These are phyloP conservation scores for Blastocystis sp. DNA, from an alignment of 352 stramenopile species.

Conservation along the genomic window DNA sequence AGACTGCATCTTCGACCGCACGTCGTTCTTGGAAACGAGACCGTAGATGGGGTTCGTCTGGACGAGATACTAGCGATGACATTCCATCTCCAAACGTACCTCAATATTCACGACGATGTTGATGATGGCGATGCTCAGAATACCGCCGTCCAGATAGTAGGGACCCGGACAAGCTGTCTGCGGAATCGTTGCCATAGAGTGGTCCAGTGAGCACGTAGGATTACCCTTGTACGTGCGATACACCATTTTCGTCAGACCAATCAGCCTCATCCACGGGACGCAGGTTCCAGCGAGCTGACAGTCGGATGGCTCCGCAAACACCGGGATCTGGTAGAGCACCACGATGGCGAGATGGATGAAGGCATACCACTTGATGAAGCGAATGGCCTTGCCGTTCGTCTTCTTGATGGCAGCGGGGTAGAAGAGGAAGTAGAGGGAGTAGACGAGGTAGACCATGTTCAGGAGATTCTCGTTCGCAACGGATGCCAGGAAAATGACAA, in stretches of 20 bases:
- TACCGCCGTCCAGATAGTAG: background rate
- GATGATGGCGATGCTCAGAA: slow-evolving; percentile 49
- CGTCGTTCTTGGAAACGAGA: background rate
- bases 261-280: background rate
- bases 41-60: background rate
- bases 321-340: slow-evolving; percentile 17
- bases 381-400: background rate
- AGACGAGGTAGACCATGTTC: slow-evolving; percentile 19
- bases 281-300: background rate
- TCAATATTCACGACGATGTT: slow-evolving; percentile 55
- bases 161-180: background rate
- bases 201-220: background rate
- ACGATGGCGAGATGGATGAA: slow-evolving; percentile 32
- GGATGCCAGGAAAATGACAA: slow-evolving; percentile 49
- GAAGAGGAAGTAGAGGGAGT: slow-evolving; percentile 12
- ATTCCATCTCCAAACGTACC: background rate
- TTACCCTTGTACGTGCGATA: slow-evolving; percentile 12
- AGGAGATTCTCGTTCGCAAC: slow-evolving; percentile 33
- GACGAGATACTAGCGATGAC: slow-evolving; percentile 28
- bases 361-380: slow-evolving; percentile 48
- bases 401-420: slow-evolving; percentile 25
- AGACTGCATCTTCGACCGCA: background rate
- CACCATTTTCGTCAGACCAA: slow-evolving; percentile 48
- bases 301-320: background rate
- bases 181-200: background rate